Evolutionary conservation across 257 asterid species (phyloP), one percentile per base, ranked within the genome.

Genomic region (Solanum virginianum): DNA sequence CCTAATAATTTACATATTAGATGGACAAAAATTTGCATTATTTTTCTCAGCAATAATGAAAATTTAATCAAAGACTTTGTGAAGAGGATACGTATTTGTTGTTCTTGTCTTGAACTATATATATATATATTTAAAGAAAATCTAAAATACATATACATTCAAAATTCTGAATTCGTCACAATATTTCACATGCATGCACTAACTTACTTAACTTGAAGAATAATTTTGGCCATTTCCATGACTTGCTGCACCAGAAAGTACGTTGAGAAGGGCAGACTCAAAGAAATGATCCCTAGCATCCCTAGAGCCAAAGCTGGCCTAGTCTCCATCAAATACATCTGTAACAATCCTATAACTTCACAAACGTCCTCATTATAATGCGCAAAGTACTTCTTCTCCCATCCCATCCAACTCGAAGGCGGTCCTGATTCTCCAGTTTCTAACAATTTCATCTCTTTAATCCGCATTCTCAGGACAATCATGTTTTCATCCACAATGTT

Each of bases 261-360:
- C 8, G 88, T 57, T 63, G 97, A 93, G 1, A 90, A 62, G 0
- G 97, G 90, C 5, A 93, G 80, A 63, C 89, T 84, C 47, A 90
- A 65, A 17, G 87, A 90, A 24, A 93, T 22, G 11, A 94, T 11
- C 5, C 81, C 89, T 84, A 90, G 3, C 81, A 90, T n/a, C 10
- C 97, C 98, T 7, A 93, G 6, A 8, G 92, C 96, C 91, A 94
- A 86, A 57, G 90, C 87, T 15, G 98, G 98, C 85, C 96, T 90
- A 47, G 92, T 89, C 8, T 91, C 90, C 95, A 93, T 87, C 89
- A 94, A 89, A 74, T 43, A 90, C 54, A 88, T 6, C 86, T 91
- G 97, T 84, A 95, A 51, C 85, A 88, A 43, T 29, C 91, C 94
- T n/a, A 89, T 15, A 5, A 85, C 87, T 24, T 90, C 97, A 4